Evolutionary conservation across 2,329 filamentous ascomycete species (phyloP).

Genomic region (Diaporthe ilicicola): DNA sequence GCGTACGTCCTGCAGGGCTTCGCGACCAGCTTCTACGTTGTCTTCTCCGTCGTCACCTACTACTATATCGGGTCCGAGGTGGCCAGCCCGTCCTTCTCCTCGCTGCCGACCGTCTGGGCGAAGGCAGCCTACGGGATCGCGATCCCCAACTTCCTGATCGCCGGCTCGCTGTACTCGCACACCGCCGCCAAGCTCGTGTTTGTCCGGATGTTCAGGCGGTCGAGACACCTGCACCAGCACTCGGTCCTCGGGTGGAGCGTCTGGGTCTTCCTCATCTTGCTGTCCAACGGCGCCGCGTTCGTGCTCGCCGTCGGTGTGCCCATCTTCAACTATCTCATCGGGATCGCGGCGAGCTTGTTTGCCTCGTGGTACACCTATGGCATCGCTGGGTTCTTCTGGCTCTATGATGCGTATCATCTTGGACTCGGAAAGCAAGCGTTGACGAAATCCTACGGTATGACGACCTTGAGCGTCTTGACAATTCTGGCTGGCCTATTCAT

Average conservation of each 20-base stretch:
- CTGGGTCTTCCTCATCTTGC: constrained; percentile 55
- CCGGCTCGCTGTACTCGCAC: constrained; percentile 58
- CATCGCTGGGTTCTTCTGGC: constrained; percentile 60
- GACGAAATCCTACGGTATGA: constrained; percentile 48
- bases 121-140: constrained; percentile 61
- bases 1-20: constrained; percentile 58
- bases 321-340: constrained; percentile 62
- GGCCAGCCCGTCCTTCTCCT: constrained; percentile 56
- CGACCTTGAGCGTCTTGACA: constrained; percentile 49
- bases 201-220: constrained; percentile 55
- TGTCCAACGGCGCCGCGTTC: constrained; percentile 55
- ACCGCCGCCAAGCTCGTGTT: constrained; percentile 61
- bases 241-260: constrained; percentile 54
- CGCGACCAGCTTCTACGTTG: constrained; percentile 58
- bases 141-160: constrained; percentile 59
- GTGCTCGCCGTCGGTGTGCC: constrained; percentile 57
- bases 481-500: constrained; percentile 57
- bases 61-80: constrained; percentile 57
- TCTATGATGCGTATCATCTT: constrained; percentile 57
- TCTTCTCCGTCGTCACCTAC: constrained; percentile 60
- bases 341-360: constrained; percentile 58
- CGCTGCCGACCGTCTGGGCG: constrained; percentile 52
- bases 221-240: constrained; percentile 56
- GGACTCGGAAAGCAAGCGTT: constrained; percentile 49
- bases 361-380: constrained; percentile 64